A percentile compares a stretch with the other conserved stretches of the same genome.
These are phyloP conservation scores for Cryptococcus sp. DNA, from an alignment of 1,284 basidiomycete genomes.

Conservation along the genomic window DNA sequence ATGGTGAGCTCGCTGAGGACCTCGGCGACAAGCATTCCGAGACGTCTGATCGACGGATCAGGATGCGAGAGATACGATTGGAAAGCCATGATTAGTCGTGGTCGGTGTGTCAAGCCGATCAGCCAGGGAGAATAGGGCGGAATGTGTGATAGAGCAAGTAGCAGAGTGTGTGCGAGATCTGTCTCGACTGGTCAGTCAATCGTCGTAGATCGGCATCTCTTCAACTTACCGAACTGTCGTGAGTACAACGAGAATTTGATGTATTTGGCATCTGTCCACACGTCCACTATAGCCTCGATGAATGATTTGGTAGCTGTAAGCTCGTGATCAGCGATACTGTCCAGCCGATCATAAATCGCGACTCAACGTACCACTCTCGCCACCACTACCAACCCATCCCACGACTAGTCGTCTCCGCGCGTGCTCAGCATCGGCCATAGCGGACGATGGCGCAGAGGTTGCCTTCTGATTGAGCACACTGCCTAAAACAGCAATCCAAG, in stretches of 20 bases:
- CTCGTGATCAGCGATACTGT: constrained; percentile 54
- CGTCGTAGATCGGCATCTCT: not conserved
- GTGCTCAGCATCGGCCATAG: constrained; percentile 13
- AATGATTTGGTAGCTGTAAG: constrained; percentile 55
- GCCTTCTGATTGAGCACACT: constrained; percentile 10
- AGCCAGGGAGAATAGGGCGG: constrained; percentile 57
- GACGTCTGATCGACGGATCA: constrained; percentile 74
- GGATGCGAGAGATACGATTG: constrained; percentile 76
- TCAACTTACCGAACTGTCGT: constrained; percentile 45
- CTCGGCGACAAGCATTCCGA: constrained; percentile 93
- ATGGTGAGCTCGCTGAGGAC: constrained; percentile 54
- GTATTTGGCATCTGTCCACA: constrained; percentile 52
- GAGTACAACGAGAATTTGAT: constrained; percentile 50
- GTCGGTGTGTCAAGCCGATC: constrained; percentile 56
- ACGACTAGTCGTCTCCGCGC: constrained; percentile 35
- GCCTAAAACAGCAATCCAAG: constrained; percentile 33
- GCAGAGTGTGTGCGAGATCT: constrained; percentile 72
- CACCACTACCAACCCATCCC: constrained; percentile 32
- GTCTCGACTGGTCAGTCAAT: not conserved
- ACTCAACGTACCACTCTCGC: constrained; percentile 19
- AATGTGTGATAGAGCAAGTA: constrained; percentile 66
- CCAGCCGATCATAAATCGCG: not conserved
- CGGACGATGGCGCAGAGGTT: not conserved
- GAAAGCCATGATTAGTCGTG: constrained; percentile 71
- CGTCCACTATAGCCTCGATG: constrained; percentile 40